Evolutionary conservation across 257 asterid species (phyloP).

Genomic region (Salvia splendens): DNA sequence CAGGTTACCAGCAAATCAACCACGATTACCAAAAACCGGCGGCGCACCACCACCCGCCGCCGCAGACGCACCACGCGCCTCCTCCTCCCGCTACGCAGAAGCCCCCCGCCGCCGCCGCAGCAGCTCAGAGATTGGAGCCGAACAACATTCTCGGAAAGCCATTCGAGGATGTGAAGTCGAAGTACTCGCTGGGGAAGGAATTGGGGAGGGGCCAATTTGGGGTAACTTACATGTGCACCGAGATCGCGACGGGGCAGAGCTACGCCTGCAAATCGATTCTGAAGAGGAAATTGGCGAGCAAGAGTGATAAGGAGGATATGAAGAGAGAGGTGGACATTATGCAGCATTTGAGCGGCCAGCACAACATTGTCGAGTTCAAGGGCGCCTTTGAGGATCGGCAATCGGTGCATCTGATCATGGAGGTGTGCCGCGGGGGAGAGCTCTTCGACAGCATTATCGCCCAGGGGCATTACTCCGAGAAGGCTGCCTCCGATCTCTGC

Average conservation of each 20-base stretch:
- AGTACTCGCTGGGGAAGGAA: constrained; percentile 60
- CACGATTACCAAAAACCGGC: constrained; percentile 38
- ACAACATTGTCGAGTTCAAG: constrained; percentile 62
- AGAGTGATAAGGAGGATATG: constrained; percentile 67
- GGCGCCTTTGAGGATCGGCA: constrained; percentile 67
- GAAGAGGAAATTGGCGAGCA: constrained; percentile 64
- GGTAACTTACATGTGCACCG: constrained; percentile 60
- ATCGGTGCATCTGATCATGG: constrained; percentile 65
- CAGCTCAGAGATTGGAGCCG: constrained; percentile 46
- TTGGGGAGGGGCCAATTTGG: constrained; percentile 74
- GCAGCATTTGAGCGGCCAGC: constrained; percentile 80
- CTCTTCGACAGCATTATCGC: constrained; percentile 67
- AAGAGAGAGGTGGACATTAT: constrained; percentile 68
- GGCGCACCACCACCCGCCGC: constrained; percentile 25
- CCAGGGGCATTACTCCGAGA: constrained; percentile 66
- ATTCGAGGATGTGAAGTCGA: constrained; percentile 56
- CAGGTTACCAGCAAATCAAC: constrained; percentile 32
- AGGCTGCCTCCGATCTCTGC: constrained; percentile 59
- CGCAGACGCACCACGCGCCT: constrained; percentile 24
- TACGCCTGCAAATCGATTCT: constrained; percentile 69
- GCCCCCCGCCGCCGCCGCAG: constrained; percentile 16
- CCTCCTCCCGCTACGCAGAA: constrained; percentile 33
- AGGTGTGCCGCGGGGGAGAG: constrained; percentile 72
- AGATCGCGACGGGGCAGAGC: constrained; percentile 44
- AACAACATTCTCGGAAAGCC: constrained; percentile 64